These are phyloP conservation scores for Hypoxylon sp. DNA, from an alignment of 2,329 filamentous ascomycete species.

Conservation along the genomic window DNA sequence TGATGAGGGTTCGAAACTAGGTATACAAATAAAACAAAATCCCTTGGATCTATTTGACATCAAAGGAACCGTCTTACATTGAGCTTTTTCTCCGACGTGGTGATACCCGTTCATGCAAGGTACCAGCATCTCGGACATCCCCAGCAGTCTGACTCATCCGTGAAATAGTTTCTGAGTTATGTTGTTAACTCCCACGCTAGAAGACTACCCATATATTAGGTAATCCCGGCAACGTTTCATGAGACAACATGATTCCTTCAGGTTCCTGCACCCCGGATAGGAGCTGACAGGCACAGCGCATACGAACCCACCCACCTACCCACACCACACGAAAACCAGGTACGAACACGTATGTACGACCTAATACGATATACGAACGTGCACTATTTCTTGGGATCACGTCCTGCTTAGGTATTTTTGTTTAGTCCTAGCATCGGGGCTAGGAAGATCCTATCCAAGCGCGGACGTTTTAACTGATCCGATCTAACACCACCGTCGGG, in stretches of 20 bases:
- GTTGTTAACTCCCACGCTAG: slow-evolving; percentile 7
- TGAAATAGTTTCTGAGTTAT: slow-evolving; percentile 26
- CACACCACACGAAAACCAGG: slow-evolving; percentile 18
- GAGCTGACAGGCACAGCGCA: slow-evolving; percentile 19
- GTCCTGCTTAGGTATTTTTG: slow-evolving; percentile 4
- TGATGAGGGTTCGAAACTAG: slow-evolving; percentile 18
- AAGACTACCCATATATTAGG: slow-evolving; percentile 34
- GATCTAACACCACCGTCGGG: slow-evolving; percentile 1
- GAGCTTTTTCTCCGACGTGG: slow-evolving; percentile 5
- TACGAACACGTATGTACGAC: slow-evolving; percentile 22
- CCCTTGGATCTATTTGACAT: slow-evolving; percentile 13
- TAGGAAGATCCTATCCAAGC: not conserved
- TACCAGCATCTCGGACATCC: slow-evolving; percentile 30
- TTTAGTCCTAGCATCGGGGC: not conserved
- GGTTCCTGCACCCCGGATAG: slow-evolving; percentile 35
- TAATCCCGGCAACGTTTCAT: slow-evolving; percentile 22
- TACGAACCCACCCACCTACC: slow-evolving; percentile 18
- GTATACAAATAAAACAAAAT: slow-evolving; percentile 4
- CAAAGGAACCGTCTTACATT: slow-evolving; percentile 22
- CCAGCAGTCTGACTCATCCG: slow-evolving; percentile 38
- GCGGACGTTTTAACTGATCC: not conserved
- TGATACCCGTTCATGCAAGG: slow-evolving; percentile 38
- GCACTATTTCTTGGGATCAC: not conserved
- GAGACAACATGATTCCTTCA: slow-evolving; percentile 7
- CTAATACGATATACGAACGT: slow-evolving; percentile 20